These are phyloP conservation scores for Neoboletus brunneissimus DNA, from an alignment of 768 basidiomycete genomes.

Conservation along the genomic window DNA sequence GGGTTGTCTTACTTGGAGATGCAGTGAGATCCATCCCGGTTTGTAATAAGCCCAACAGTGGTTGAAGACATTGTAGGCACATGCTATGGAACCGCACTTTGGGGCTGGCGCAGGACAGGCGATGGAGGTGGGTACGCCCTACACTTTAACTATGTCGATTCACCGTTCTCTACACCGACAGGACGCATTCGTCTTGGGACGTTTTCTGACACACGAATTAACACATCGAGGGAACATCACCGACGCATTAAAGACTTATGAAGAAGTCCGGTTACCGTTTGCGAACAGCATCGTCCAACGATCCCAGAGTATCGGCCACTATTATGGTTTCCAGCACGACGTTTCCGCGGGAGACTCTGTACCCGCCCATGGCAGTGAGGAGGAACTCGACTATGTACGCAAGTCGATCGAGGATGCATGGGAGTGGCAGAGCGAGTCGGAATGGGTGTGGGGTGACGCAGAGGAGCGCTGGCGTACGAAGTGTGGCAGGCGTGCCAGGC, in stretches of 20 bases:
- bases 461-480: constrained; percentile 2
- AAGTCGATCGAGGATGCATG: constrained; percentile 17
- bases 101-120: constrained; percentile 51
- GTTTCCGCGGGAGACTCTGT: background rate
- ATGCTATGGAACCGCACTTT: constrained; percentile 46
- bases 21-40: constrained; percentile 33
- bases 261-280: constrained; percentile 32
- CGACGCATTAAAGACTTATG: constrained; percentile 32
- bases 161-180: background rate
- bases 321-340: constrained; percentile 20
- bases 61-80: constrained; percentile 33
- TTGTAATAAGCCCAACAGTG: background rate
- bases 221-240: constrained; percentile 24
- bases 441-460: constrained; percentile 8
- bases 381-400: constrained; percentile 8
- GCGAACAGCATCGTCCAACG: constrained; percentile 20
- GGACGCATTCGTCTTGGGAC: constrained; percentile 34
- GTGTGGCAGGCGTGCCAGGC: background rate
- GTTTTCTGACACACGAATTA: constrained; percentile 23
- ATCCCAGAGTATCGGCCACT: constrained; percentile 19
- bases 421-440: constrained; percentile 15
- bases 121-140: constrained; percentile 39
- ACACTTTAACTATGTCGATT: background rate
- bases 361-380: constrained; percentile 1
- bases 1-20: constrained; percentile 49